Percentiles rank a stretch among this genome's conserved stretches.
phyloP scores from a whole-genome alignment of 2,329 filamentous ascomycete species.

The Ampelomyces quisqualis region DNA sequence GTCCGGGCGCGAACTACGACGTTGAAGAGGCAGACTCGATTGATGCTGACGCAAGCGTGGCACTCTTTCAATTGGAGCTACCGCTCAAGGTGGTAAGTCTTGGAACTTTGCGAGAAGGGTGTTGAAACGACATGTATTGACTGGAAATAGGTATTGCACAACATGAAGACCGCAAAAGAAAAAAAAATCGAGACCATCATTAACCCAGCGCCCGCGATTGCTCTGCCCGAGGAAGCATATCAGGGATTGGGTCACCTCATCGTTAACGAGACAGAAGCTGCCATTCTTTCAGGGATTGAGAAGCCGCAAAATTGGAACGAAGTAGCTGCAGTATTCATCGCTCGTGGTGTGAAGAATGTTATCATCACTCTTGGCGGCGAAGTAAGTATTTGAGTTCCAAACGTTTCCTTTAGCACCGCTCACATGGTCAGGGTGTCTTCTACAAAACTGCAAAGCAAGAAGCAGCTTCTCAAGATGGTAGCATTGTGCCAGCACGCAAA shows the following conservation, averaged over 20 bases:
- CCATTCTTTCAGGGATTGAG: conserved; percentile 63
- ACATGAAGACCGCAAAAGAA: conserved; percentile 39
- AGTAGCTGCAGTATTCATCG: conserved; percentile 57
- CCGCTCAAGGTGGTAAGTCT: conserved; percentile 44
- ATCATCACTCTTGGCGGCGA: conserved; percentile 81
- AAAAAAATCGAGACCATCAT: conserved; percentile 62
- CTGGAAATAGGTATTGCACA: conserved; percentile 32
- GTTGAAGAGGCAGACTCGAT: conserved; percentile 43
- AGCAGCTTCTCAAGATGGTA: conserved; percentile 46
- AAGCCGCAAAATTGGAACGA: conserved; percentile 37
- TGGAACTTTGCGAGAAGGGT: neutral
- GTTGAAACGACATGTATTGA: conserved; percentile 1
- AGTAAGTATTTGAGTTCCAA: conserved; percentile 47
- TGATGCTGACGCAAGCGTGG: conserved; percentile 45
- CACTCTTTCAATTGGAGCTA: conserved; percentile 52
- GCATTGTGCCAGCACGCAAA: conserved; percentile 62
- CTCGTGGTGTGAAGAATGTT: conserved; percentile 70
- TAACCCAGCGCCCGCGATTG: conserved; percentile 75
- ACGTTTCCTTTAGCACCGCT: conserved; percentile 2
- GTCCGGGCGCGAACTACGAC: conserved; percentile 50
- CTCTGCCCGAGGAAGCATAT: conserved; percentile 67
- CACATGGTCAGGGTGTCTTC: conserved; percentile 39
- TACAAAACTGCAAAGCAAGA: conserved; percentile 50
- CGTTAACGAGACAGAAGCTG: conserved; percentile 88
- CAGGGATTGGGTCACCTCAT: conserved; percentile 72